Conservation (phyloP, 148 eudicot genomes). For the Drosera capensis region DNA sequence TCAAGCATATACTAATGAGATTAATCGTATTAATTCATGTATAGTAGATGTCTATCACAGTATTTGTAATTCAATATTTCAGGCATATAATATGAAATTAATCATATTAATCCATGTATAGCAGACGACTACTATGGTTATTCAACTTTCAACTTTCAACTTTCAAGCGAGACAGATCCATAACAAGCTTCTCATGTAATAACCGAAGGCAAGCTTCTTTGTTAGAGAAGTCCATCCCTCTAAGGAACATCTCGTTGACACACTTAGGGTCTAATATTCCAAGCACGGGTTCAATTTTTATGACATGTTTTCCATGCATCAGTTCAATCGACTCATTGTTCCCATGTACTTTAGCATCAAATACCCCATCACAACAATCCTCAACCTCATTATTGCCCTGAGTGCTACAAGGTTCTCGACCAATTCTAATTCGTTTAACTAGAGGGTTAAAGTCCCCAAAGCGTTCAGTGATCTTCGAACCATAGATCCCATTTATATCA, state of each 20-base stretch:
- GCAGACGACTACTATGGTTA: too few species aligned
- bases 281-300: constrained; percentile 11
- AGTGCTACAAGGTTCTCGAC: constrained; percentile 8
- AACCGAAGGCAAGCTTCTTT: too few species aligned
- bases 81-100: too few species aligned
- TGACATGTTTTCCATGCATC: constrained; percentile 9
- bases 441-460: constrained; percentile 56
- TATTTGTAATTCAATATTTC: too few species aligned
- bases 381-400: constrained; percentile 21
- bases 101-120: too few species aligned
- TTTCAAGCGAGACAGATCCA: too few species aligned
- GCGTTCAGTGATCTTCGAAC: constrained; percentile 21
- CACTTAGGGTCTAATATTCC: constrained; percentile 9
- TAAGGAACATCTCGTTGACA: constrained; percentile 34
- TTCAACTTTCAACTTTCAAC: too few species aligned
- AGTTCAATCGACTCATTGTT: constrained; percentile 23
- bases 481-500: constrained; percentile 40
- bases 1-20: too few species aligned
- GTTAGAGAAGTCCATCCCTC: constrained; percentile 35
- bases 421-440: constrained; percentile 34
- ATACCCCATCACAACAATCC: constrained; percentile 28
- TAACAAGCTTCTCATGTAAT: too few species aligned
- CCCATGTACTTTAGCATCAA: constrained; percentile 21
- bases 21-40: too few species aligned
- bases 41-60: too few species aligned